Conservation (phyloP, 257 asterid species). For the Cruciata laevipes region DNA sequence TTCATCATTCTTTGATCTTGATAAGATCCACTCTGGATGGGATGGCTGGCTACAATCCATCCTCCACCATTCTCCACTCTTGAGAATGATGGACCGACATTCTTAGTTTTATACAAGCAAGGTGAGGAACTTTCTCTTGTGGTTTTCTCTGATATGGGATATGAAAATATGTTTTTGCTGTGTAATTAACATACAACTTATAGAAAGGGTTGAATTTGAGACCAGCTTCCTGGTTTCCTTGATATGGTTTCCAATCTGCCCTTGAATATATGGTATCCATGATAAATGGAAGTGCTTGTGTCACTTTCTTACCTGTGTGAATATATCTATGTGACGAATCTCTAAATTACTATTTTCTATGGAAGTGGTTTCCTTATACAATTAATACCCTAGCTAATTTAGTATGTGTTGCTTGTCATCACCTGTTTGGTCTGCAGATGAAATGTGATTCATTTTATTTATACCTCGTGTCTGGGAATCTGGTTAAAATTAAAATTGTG, state of each 20-base stretch:
- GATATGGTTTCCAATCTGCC: background rate
- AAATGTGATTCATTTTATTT: background rate
- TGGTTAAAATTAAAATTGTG: background rate
- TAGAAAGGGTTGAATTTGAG: background rate
- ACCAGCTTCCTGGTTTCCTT: background rate
- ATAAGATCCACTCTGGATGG: background rate
- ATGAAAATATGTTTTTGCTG: background rate
- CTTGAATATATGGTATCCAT: background rate
- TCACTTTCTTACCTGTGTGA: no score
- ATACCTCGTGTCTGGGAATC: background rate
- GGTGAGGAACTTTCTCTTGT: slow-evolving; percentile 11
- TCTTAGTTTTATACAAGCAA: slow-evolving; percentile 1
- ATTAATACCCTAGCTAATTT: background rate
- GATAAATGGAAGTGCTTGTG: background rate
- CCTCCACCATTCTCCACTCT: background rate
- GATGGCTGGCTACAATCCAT: background rate
- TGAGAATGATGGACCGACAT: background rate
- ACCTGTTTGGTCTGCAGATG: background rate
- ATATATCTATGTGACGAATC: background rate
- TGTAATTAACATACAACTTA: background rate
- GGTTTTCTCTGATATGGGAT: background rate
- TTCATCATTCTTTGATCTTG: background rate
- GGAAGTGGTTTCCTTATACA: background rate
- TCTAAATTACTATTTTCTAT: background rate
- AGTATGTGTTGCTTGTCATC: background rate